Evolutionary conservation across 495 filamentous ascomycete genomes (phyloP).

Genomic region (Podospora pseudocomata): DNA sequence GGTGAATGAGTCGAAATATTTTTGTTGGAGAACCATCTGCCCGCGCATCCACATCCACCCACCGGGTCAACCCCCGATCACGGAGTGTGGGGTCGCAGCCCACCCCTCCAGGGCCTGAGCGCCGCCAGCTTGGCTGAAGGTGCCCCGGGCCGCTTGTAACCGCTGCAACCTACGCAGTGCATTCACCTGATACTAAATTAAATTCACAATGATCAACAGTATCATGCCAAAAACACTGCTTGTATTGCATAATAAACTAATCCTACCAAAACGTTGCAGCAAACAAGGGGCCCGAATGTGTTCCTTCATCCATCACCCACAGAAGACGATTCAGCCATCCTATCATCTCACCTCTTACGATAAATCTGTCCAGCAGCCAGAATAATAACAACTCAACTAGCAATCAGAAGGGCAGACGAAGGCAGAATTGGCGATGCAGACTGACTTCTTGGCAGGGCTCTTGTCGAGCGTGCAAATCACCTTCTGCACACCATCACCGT

Average conservation of each 20-base stretch:
- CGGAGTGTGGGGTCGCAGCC: slow-evolving; percentile 1
- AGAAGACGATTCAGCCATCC: neutral
- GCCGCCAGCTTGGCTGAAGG: neutral
- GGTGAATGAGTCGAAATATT: neutral
- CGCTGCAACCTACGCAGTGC: neutral
- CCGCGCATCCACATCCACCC: neutral
- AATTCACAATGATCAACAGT: neutral
- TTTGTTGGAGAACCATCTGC: slow-evolving; percentile 1
- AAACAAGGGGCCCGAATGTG: neutral
- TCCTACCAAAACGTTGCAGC: neutral
- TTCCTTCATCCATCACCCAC: neutral
- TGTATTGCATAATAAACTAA: neutral
- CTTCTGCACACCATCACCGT: neutral
- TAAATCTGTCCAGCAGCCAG: neutral
- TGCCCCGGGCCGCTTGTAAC: neutral
- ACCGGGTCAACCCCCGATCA: slow-evolving; percentile 1
- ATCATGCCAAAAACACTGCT: neutral
- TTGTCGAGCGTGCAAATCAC: neutral
- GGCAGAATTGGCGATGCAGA: neutral
- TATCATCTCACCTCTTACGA: neutral
- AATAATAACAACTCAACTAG: neutral
- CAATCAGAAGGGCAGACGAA: neutral
- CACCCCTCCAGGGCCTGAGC: neutral
- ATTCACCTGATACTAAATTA: neutral
- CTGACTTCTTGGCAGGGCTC: neutral